Base-by-base conservation (phyloP, 2,329 filamentous ascomycete genomes). In the Aspergillus costaricaensis region DNA sequence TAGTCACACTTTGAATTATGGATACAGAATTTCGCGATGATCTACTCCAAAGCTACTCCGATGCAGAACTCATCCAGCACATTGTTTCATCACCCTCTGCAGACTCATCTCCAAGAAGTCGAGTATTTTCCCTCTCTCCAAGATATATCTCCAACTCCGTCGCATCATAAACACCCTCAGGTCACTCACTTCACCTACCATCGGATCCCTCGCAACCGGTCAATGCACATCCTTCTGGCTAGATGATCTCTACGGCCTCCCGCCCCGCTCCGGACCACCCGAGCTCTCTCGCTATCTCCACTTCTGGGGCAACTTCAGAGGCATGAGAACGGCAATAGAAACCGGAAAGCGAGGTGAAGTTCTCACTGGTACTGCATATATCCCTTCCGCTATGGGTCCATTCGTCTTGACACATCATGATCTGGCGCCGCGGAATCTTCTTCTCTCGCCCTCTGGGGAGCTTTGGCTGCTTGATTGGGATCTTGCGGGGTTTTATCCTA, bases 301-400 rank as follows among this genome's bases (percentile, higher is more conserved):
- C 15, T 70, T 69, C 39, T 68, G 68, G 65, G 51, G 43, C n/a
- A 67, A 66, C 44, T 68, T 68, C 32, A 65, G 50, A 21, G 27
- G 19, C 17, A 63, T 63, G 55, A 41, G 52, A 15, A 39, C 49
- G 47, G 60, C 60, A 36, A 62, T 64, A 15, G 60, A 66, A 53
- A 57, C 51, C 25, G 51, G 55, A 39, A 59, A 52, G 17, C 53
- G 60, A 14, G 44, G 21, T 52, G 15, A 51, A 44, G 21, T 41
- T n/a, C 49, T 55, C 9, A 32, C 30, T 3, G 30, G 44, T 1
- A 49, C 50, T 50, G 27, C 5, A 17, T 14, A 27, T 14, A 7
- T 57, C 5, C 50, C 19, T 38, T n/a, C 58, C 39, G 23, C 9
- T 9, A 50, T 38, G 21, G 54, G 57, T n/a, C 30, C 19, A 14